Evolutionary conservation across 345 rosid genomes (phyloP).

Genomic region (Gynandropsis gynandra): DNA sequence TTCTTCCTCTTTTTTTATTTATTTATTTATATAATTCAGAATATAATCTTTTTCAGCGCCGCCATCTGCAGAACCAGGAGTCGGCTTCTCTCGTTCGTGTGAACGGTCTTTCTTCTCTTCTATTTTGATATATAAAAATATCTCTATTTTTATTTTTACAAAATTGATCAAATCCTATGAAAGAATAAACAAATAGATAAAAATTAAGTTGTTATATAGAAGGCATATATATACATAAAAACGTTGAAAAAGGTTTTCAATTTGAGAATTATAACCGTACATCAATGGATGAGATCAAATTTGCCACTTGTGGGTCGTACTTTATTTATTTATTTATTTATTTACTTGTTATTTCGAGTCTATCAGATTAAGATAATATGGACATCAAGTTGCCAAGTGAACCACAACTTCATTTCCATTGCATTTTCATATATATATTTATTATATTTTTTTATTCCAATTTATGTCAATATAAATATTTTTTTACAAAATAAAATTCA

Average conservation of each 20-base stretch:
- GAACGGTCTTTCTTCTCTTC: background rate
- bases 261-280: slow-evolving; percentile 6
- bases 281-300: slow-evolving; percentile 1
- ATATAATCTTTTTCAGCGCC: slow-evolving; percentile 11
- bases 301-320: slow-evolving; percentile 15
- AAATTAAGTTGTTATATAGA: background rate
- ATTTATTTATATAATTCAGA: slow-evolving; percentile 8
- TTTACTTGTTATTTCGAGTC: background rate
- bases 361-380: background rate
- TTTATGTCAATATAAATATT: slow-evolving; percentile 1
- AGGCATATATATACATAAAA: background rate
- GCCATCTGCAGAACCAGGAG: slow-evolving; percentile 21
- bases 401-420: too few relatives aligned
- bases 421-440: too few relatives aligned
- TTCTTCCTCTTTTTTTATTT: slow-evolving; percentile 7
- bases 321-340: background rate
- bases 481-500: background rate
- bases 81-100: slow-evolving; percentile 24
- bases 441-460: background rate
- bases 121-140: background rate
- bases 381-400: background rate
- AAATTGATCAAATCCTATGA: background rate
- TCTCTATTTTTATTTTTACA: background rate
- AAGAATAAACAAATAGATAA: background rate
- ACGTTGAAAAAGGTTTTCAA: background rate